Conservation (phyloP, 176 grass and related monocot species). For the Neostapfia colusana region DNA sequence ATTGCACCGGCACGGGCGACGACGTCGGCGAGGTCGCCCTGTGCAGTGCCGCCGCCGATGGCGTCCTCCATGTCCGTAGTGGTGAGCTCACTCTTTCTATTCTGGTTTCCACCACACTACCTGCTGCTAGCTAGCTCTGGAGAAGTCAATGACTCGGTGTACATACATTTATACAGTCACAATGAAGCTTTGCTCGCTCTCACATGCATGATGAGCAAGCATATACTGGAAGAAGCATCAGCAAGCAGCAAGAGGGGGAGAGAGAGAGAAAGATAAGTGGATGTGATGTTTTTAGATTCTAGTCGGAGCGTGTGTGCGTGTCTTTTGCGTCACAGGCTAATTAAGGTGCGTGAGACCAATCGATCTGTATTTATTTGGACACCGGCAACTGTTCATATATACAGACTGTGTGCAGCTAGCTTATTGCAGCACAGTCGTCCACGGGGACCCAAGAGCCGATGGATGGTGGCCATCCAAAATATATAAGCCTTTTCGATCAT, state of each 20-base stretch:
- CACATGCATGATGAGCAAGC: background rate
- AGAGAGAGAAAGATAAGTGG: background rate
- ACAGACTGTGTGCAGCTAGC: conserved; percentile 37
- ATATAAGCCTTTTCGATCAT: conserved; percentile 4
- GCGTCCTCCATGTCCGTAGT: conserved; percentile 41
- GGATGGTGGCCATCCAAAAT: background rate
- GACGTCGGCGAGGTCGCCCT: conserved; percentile 58
- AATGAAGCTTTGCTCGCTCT: too few species aligned
- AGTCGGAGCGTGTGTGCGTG: background rate
- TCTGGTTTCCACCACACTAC: conserved; percentile 18
- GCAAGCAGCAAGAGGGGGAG: too few species aligned
- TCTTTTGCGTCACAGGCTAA: conserved; percentile 36
- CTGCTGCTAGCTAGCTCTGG: background rate
- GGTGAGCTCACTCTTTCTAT: conserved; percentile 32
- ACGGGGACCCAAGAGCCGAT: background rate
- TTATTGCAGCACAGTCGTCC: conserved; percentile 40
- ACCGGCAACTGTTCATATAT: conserved; percentile 27
- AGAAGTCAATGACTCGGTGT: conserved; percentile 4
- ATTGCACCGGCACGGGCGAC: conserved; percentile 42
- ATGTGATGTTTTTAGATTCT: conserved; percentile 43
- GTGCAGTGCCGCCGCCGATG: conserved; percentile 34
- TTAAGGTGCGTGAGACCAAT: conserved; percentile 20
- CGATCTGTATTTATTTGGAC: conserved; percentile 54
- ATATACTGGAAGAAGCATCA: background rate
- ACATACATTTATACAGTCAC: conserved; percentile 1